A percentile compares a stretch with the other conserved stretches of the same genome.
Conservation (phyloP, 2,329 filamentous ascomycete genomes). For the Cladosporium sp. region DNA sequence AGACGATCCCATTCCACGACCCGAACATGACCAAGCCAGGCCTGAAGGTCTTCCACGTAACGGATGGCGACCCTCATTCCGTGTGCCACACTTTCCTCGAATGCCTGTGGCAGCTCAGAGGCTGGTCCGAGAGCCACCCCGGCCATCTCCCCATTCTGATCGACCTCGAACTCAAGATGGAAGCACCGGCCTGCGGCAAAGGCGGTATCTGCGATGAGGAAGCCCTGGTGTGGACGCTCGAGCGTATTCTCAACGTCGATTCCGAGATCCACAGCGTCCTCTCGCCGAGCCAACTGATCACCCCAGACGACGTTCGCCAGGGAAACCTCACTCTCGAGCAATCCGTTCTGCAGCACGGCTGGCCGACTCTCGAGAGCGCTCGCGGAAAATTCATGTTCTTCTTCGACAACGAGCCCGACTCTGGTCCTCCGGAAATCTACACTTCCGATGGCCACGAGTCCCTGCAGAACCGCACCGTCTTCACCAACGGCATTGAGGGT, state of each 20-base stretch:
- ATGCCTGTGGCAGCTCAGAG: constrained; percentile 42
- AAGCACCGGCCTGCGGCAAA: constrained; percentile 30
- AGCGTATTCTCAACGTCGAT: constrained; percentile 42
- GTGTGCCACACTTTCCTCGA: constrained; percentile 45
- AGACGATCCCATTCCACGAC: constrained; percentile 36
- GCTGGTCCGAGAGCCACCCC: constrained; percentile 42
- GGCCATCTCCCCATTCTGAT: constrained; percentile 46
- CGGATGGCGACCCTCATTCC: constrained; percentile 45
- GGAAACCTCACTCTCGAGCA: constrained; percentile 42
- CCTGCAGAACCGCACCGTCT: constrained; percentile 44
- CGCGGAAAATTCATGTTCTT: constrained; percentile 48
- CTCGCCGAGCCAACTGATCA: constrained; percentile 38
- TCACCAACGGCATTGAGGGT: constrained; percentile 47
- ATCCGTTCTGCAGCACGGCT: constrained; percentile 44
- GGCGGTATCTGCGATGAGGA: constrained; percentile 38
- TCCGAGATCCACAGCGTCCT: constrained; percentile 46
- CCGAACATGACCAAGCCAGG: constrained; percentile 40
- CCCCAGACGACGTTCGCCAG: constrained; percentile 45
- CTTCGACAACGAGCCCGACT: constrained; percentile 47
- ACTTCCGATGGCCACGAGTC: constrained; percentile 30
- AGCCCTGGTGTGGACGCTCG: constrained; percentile 42
- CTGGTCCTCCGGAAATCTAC: constrained; percentile 35
- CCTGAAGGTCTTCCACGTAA: constrained; percentile 50
- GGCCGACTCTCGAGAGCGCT: constrained; percentile 44
- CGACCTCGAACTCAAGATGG: constrained; percentile 49